These are phyloP conservation scores for Abelmoschus esculentus DNA, from an alignment of 345 rosid species.

Conservation along the genomic window DNA sequence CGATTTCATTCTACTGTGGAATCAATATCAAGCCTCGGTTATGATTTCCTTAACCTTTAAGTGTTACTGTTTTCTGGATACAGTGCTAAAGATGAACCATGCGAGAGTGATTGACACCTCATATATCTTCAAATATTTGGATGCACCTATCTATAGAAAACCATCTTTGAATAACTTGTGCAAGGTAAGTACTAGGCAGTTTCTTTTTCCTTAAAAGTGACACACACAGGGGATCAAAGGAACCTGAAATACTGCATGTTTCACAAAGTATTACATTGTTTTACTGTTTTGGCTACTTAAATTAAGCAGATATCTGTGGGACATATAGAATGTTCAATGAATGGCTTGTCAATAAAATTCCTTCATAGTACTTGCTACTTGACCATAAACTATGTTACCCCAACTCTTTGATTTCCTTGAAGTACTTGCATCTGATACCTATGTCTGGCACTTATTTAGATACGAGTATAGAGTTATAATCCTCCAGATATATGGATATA, in stretches of 20 bases:
- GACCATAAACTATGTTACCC: background rate
- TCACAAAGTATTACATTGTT: background rate
- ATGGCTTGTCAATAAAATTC: background rate
- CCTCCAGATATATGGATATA: background rate
- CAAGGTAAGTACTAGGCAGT: conserved; percentile 41
- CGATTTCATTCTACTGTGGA: background rate
- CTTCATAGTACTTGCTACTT: background rate
- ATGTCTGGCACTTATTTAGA: background rate
- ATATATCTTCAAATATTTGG: conserved; percentile 45
- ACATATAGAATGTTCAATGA: background rate
- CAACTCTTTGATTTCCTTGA: background rate
- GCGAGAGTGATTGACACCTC: conserved; percentile 83
- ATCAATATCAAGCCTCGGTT: background rate
- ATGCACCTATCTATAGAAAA: conserved; percentile 19
- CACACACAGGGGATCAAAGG: background rate
- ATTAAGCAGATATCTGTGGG: background rate
- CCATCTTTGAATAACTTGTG: conserved; percentile 75
- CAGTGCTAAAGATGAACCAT: conserved; percentile 84
- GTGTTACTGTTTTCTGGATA: conserved; percentile 17
- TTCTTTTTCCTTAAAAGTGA: background rate
- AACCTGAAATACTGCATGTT: background rate
- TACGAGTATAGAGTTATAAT: background rate
- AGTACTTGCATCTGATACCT: background rate
- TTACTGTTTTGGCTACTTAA: background rate
- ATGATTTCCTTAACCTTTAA: background rate